Conservation (phyloP, 495 filamentous ascomycete species). For the Penicillium fimorum region DNA sequence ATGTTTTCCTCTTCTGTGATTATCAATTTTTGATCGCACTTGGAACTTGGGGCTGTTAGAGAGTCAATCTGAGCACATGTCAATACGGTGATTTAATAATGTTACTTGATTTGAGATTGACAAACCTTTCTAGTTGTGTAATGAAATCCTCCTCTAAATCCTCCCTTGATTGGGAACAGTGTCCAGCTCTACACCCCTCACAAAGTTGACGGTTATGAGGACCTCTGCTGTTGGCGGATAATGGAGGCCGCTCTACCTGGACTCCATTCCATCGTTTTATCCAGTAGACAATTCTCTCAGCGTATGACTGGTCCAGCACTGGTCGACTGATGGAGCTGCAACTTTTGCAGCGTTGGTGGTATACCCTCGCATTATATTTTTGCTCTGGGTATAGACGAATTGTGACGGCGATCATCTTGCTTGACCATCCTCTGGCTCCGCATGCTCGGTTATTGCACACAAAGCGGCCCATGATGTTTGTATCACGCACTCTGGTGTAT, state of each 20-base stretch:
- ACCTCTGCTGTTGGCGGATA: constrained; percentile 27
- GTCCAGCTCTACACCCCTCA: constrained; percentile 50
- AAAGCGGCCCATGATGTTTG: constrained; percentile 37
- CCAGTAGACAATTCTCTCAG: constrained; percentile 50
- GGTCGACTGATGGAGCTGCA: constrained; percentile 36
- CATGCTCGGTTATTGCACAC: constrained; percentile 21
- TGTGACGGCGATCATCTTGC: constrained; percentile 45
- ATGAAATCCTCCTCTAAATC: constrained; percentile 14
- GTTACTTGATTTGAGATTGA: not conserved
- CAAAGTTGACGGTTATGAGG: constrained; percentile 45
- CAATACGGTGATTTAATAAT: no score
- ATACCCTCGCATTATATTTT: constrained; percentile 51
- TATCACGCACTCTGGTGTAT: constrained; percentile 14
- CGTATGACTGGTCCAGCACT: constrained; percentile 43
- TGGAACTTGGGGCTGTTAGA: no score
- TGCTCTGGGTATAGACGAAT: constrained; percentile 43
- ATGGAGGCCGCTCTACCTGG: constrained; percentile 27
- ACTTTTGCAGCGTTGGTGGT: constrained; percentile 44
- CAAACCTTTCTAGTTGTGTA: not conserved
- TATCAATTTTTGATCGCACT: no score
- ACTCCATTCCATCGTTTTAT: constrained; percentile 51
- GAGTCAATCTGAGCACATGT: no score
- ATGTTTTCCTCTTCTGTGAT: no score
- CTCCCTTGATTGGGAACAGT: constrained; percentile 30
- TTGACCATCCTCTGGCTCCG: constrained; percentile 27